Base-by-base conservation (phyloP, 106 monocot genomes). In the Dendrobium catenatum region DNA sequence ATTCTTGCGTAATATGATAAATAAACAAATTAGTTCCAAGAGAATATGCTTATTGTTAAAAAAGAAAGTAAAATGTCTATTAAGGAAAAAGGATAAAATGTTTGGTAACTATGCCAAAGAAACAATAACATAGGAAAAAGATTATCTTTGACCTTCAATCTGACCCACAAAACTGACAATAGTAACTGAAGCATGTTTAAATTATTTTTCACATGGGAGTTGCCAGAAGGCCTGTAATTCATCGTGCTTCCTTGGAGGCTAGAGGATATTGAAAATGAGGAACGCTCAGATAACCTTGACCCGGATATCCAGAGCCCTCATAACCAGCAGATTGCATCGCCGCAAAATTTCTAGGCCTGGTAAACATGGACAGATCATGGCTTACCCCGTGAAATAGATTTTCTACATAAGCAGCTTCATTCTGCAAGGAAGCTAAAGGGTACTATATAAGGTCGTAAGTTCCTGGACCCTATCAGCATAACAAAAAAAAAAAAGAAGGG, bases 1-100 rank as follows among this genome's bases (percentile, higher is more conserved):
- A 98, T 49, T 98, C 94, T 89, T 98, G 98, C n/a, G 98, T 94
- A 27, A 98, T 98, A 77, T 98, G 98, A 87, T 98, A 98, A 47
- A 98, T 98, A 81, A 98, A 98, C 79, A 98, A 84, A 86, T 98
- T 98, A 73, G 98, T 94, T 83, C 94, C 98, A 82, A 89, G 92
- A 81, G 98, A 94, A 29, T 94, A 94, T 83, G 27, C 4, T 42
- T 78, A 78, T n/a, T 70, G 22, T 37, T 37, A 26, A 8, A 31
- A 11, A 70, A 6, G 27, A 15, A 70, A 33, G 13, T 31, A 70
- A 37, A 13, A 10, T 13, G 70, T 70, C 70, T 37, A 37, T 68
- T 8, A 24, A 10, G 67, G 1, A 24, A 68, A 29, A 68, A 26
- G 6, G 43, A 43, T 43, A 4, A 26, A 26, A 26, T 26, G 26